phyloP scores from a whole-genome alignment of 2,329 filamentous ascomycete species.

The Emmonsiellopsis sp. region DNA sequence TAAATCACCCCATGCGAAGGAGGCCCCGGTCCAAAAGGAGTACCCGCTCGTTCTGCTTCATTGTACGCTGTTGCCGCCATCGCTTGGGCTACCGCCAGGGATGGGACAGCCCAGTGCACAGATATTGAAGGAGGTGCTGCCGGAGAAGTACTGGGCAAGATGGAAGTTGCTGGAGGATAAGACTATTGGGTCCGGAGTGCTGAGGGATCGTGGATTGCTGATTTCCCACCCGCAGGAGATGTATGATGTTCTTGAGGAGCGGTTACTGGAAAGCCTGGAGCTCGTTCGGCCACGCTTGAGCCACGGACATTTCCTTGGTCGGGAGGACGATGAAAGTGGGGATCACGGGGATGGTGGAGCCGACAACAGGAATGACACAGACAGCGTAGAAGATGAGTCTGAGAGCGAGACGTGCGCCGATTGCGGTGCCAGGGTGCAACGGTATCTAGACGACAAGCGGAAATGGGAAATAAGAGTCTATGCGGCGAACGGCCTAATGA shows the following conservation, averaged over 20 bases:
- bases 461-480: constrained; percentile 71
- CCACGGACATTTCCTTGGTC: constrained; percentile 48
- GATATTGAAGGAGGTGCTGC: constrained; percentile 43
- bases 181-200: constrained; percentile 40
- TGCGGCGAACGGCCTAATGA: constrained; percentile 90
- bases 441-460: constrained; percentile 35
- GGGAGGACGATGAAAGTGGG: constrained; percentile 20
- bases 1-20: constrained; percentile 4
- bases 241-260: constrained; percentile 55
- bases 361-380: constrained; percentile 22
- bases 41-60: constrained; percentile 53
- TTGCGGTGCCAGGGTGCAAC: constrained; percentile 40
- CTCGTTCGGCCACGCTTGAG: constrained; percentile 47
- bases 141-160: constrained; percentile 34
- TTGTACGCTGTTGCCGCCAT: constrained; percentile 49
- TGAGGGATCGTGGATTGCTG: constrained; percentile 50
- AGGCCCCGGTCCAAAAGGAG: constrained; percentile 25
- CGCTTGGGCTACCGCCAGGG: constrained; percentile 35
- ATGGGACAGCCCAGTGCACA: constrained; percentile 27
- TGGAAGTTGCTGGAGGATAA: constrained; percentile 49
- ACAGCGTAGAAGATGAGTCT: constrained; percentile 24
- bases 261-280: constrained; percentile 52
- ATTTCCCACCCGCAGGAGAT: constrained; percentile 56
- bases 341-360: constrained; percentile 27
- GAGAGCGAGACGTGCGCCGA: constrained; percentile 40